Base-by-base conservation (phyloP, 352 stramenopile species). In the Blastocystis sp. region DNA sequence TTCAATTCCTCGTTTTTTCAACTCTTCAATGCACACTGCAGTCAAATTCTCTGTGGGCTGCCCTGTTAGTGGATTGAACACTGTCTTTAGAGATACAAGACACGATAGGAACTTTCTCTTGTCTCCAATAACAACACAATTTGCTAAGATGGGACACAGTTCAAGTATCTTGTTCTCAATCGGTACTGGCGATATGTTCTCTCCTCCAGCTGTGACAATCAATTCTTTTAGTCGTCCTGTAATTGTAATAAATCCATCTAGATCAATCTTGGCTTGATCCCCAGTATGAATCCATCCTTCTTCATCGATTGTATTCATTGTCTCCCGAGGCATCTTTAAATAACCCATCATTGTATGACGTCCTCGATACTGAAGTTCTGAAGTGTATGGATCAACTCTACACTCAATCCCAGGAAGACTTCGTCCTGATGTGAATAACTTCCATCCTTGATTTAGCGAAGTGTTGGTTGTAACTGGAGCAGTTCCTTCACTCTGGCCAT, bases 171-270 rank as follows among this genome's bases (percentile, higher is more conserved):
- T 91, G 88, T 97, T 92, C 80, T 97, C 94, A 87, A 97, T 93
- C 37, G 94, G 89, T 7, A 96, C 93, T 65, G 95, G 95, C 29
- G 95, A 90, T 11, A 98, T 91, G 89, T 98, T 98, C 88, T 98
- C 95, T 27, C 95, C 95, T 88, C 95, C 94, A 16, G 95, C 94
- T 57, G 93, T 97, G 85, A 96, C 93, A 74, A 97, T 95, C 24
- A 97, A 88, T 89, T 98, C 95, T 89, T 98, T 98, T 90, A 97
- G 97, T 74, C 95, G 93, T n/a, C 95, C 95, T n/a, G 95, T 98
- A 80, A 98, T 97, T 54, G 88, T 91, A 90, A 97, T 92, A 88
- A 98, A 97, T n/a, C 94, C 93, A 51, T 94, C 90, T 24, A 88
- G 35, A 29, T 91, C 88, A 14, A 96, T 91, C 73, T 92, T 92